phyloP scores from a whole-genome alignment of 2,329 filamentous ascomycete genomes.

The Alternaria atra region DNA sequence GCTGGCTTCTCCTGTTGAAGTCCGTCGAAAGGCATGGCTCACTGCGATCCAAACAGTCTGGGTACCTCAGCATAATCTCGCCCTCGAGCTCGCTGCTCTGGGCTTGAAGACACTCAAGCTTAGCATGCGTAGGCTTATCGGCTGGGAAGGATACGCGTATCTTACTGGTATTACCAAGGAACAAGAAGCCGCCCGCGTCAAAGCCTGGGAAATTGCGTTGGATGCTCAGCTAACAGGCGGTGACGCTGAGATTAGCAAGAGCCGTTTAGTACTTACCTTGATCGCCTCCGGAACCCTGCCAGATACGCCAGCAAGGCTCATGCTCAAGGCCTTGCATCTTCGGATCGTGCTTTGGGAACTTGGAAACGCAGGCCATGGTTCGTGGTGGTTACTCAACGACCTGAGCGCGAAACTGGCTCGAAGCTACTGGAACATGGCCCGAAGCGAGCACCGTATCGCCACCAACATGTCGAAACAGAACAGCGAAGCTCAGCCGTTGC shows the following conservation, averaged over 20 bases:
- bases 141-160: constrained; percentile 77
- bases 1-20: constrained; percentile 81
- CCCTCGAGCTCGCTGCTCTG: constrained; percentile 84
- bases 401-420: constrained; percentile 77
- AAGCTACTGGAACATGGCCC: constrained; percentile 82
- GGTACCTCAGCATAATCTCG: constrained; percentile 86
- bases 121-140: constrained; percentile 78
- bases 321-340: constrained; percentile 91
- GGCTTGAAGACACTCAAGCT: constrained; percentile 83
- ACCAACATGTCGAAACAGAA: constrained; percentile 51
- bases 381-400: constrained; percentile 71
- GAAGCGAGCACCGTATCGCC: constrained; percentile 65
- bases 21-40: constrained; percentile 88
- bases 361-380: constrained; percentile 70
- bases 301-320: constrained; percentile 80
- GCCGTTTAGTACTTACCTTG: constrained; percentile 82
- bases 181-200: constrained; percentile 84
- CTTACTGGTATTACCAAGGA: constrained; percentile 83
- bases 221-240: constrained; percentile 93
- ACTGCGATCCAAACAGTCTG: constrained; percentile 92
- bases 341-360: constrained; percentile 87
- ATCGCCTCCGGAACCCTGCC: constrained; percentile 89
- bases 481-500: constrained; percentile 71
- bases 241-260: constrained; percentile 88
- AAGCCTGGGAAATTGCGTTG: constrained; percentile 91